A percentile compares a stretch with the other conserved stretches of the same genome.
Conservation (phyloP, 2,329 filamentous ascomycete species). For the Colletotrichum sp. region DNA sequence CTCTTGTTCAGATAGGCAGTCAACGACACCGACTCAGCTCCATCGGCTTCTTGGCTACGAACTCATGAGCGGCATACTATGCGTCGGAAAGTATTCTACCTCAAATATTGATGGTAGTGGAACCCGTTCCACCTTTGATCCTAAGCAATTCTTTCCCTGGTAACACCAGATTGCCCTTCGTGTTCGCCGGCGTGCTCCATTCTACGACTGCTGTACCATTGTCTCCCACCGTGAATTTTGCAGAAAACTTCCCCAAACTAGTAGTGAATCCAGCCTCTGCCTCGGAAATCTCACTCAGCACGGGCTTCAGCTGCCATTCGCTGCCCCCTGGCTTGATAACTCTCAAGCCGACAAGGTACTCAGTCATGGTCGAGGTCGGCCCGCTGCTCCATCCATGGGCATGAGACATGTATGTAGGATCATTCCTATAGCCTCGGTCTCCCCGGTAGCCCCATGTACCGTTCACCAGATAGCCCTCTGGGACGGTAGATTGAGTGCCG, state of each 20-base stretch:
- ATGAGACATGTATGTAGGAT: constrained; percentile 50
- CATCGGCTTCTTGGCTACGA: background rate
- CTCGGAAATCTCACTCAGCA: background rate
- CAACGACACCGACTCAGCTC: background rate
- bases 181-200: background rate
- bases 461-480: constrained; percentile 63
- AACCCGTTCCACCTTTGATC: background rate
- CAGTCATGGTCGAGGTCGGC: constrained; percentile 49
- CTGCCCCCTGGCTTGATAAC: background rate
- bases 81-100: background rate
- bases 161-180: background rate
- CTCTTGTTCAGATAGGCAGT: background rate
- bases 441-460: constrained; percentile 62
- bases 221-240: background rate
- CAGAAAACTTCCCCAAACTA: background rate
- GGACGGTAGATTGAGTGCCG: constrained; percentile 61
- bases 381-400: constrained; percentile 55
- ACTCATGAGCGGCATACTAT: background rate
- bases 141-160: background rate
- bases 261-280: background rate
- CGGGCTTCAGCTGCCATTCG: background rate
- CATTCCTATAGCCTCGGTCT: constrained; percentile 51
- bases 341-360: constrained; percentile 44
- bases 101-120: background rate
- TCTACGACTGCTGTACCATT: background rate